Evolutionary conservation across 2,329 filamentous ascomycete genomes (phyloP).

Genomic region (Pseudogymnoascus sp.): DNA sequence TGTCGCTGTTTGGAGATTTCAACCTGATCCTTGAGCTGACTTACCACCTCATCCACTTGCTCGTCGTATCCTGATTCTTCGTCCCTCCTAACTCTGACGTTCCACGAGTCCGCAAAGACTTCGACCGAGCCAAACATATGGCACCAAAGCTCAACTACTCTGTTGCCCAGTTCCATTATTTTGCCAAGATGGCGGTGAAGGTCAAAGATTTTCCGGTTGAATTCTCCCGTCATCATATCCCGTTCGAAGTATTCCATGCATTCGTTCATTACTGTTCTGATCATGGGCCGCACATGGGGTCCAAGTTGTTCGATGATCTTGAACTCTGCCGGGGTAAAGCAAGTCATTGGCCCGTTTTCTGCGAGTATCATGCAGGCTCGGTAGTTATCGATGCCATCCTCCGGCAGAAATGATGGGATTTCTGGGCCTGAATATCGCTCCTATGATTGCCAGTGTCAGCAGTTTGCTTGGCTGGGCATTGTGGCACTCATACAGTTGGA

Average conservation of each 20-base stretch:
- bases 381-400: slow-evolving; percentile 1
- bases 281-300: not conserved
- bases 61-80: slow-evolving; percentile 15
- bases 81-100: slow-evolving; percentile 14
- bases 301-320: not conserved
- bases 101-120: slow-evolving; percentile 1
- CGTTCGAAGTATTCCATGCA: slow-evolving; percentile 2
- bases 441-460: not conserved
- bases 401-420: not conserved
- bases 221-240: slow-evolving; percentile 1
- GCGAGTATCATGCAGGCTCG: not conserved
- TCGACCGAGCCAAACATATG: not conserved
- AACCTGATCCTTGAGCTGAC: slow-evolving; percentile 16
- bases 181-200: slow-evolving; percentile 1
- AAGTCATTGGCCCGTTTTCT: not conserved
- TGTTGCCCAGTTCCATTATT: not conserved
- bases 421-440: slow-evolving; percentile 2
- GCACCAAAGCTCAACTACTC: slow-evolving; percentile 8
- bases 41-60: slow-evolving; percentile 17
- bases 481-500: not conserved
- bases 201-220: not conserved
- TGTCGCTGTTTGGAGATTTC: slow-evolving; percentile 11
- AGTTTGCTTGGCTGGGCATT: not conserved
- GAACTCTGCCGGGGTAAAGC: not conserved
- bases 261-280: not conserved